Evolutionary conservation across 208 protist species (phyloP), one percentile per base, ranked within the genome.

Genomic region (Acanthamoeba sp.): DNA sequence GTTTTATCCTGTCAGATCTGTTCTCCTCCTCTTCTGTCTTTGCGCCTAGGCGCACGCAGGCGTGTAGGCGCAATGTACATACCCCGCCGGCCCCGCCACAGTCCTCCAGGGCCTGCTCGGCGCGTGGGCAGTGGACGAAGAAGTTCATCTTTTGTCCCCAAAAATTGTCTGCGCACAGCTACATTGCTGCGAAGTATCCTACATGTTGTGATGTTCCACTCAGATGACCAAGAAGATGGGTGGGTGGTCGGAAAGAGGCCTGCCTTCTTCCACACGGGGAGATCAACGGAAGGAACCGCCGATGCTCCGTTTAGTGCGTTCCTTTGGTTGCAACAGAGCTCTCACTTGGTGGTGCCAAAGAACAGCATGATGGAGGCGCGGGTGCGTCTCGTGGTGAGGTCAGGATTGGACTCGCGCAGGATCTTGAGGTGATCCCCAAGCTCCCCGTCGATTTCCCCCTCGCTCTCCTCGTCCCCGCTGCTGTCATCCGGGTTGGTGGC

Each of bases 331-430:
- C n/a, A n/a, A n/a, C n/a, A n/a, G 20, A 3, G 10, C 3, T 18
- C 36, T 80, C 71, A 80, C 38, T 80, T 80, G 71, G 71, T 87
- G 45, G 45, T 87, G 42, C 78, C 78, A 20, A 62, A 87, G 48
- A 87, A 87, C 45, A 87, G 32, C 78, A 87, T 87, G 29, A 87
- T 87, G 14, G 78, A 87, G 16, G 78, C 78, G 45, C 78, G 78
- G 1, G 78, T 87, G 27, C 78, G 78, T 16, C 78, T 27, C 16
- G 78, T 87, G 27, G 45, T 40, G 48, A 87, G 45, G 48, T 87
- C 78, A 16, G 48, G 45, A 36, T 87, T 87, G 45, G 78, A 87
- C 27, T 87, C 78, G 24, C 78, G 38, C 78, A 87, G 40, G n/a
- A 22, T 45, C 78, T n/a, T 87, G 14, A 87, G 22, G 32, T 38